A percentile compares a stretch with the other conserved stretches of the same genome.
These are phyloP conservation scores for Crithidia sp. DNA, from an alignment of 208 protist genomes.

Conservation along the genomic window DNA sequence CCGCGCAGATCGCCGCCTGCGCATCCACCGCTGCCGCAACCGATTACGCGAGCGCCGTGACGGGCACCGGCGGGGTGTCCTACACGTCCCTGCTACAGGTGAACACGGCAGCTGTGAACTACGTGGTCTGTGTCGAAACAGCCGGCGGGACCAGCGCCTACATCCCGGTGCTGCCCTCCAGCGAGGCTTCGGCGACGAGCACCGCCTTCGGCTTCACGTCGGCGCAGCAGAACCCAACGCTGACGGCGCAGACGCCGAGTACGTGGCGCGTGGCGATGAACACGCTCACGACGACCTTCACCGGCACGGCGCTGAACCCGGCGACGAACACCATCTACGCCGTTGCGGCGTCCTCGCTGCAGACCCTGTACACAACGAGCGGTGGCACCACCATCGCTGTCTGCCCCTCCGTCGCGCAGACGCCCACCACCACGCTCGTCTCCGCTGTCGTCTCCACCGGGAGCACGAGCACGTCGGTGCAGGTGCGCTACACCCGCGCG, in stretches of 20 bases:
- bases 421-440: conserved; percentile 40
- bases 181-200: conserved; percentile 29
- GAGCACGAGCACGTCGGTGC: conserved; percentile 32
- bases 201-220: conserved; percentile 59
- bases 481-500: conserved; percentile 48
- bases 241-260: conserved; percentile 37
- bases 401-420: conserved; percentile 50
- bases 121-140: conserved; percentile 72
- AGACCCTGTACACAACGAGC: conserved; percentile 23
- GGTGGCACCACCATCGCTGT: conserved; percentile 32
- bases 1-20: conserved; percentile 55
- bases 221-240: conserved; percentile 37
- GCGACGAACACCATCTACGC: conserved; percentile 57
- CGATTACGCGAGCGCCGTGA: conserved; percentile 58
- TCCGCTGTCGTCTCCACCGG: conserved; percentile 34
- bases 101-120: conserved; percentile 33
- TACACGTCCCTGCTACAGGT: conserved; percentile 35
- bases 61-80: conserved; percentile 21
- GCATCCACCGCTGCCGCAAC: conserved; percentile 18
- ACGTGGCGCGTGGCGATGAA: conserved; percentile 75
- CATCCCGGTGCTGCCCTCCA: conserved; percentile 63
- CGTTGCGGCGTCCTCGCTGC: conserved; percentile 37
- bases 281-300: conserved; percentile 58
- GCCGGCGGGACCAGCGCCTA: conserved; percentile 41
- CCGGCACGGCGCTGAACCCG: conserved; percentile 50